These are phyloP conservation scores for Melastoma candidum DNA, from an alignment of 441 rosid genomes.

Conservation along the genomic window DNA sequence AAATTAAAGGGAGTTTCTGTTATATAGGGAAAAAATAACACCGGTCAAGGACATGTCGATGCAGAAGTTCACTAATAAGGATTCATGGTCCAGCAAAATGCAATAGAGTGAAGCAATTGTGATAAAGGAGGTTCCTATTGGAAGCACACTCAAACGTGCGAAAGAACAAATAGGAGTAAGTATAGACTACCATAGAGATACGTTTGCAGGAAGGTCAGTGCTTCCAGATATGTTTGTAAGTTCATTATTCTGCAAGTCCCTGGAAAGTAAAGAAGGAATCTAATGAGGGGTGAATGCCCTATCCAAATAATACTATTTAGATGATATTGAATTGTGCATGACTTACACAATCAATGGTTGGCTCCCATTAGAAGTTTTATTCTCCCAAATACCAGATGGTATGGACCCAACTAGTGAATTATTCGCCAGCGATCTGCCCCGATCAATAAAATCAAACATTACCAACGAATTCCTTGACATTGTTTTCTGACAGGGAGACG, in stretches of 20 bases:
- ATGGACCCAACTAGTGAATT: conserved; percentile 68
- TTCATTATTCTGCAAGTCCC: conserved; percentile 72
- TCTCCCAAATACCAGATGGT: conserved; percentile 63
- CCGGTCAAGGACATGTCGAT: no score
- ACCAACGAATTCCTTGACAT: no score
- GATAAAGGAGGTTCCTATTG: not conserved
- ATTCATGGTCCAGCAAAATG: no score
- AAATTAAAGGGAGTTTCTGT: no score
- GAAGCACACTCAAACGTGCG: conserved; percentile 4
- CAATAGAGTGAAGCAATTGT: no score
- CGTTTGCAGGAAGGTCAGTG: conserved; percentile 55
- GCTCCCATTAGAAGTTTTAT: conserved; percentile 37
- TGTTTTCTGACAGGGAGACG: not conserved
- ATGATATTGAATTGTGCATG: not conserved
- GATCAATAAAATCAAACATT: conserved; percentile 13
- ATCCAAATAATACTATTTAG: conserved; percentile 7
- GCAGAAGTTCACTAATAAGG: no score
- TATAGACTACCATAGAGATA: conserved; percentile 59
- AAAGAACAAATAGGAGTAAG: conserved; percentile 17
- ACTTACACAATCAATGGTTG: conserved; percentile 63
- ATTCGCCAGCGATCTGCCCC: conserved; percentile 70
- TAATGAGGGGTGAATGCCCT: not conserved
- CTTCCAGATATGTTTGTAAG: conserved; percentile 52
- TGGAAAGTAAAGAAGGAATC: conserved; percentile 24
- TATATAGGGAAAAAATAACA: no score